These are phyloP conservation scores for Pleomassaria siparia DNA, from an alignment of 2,329 filamentous ascomycete genomes.

Conservation along the genomic window DNA sequence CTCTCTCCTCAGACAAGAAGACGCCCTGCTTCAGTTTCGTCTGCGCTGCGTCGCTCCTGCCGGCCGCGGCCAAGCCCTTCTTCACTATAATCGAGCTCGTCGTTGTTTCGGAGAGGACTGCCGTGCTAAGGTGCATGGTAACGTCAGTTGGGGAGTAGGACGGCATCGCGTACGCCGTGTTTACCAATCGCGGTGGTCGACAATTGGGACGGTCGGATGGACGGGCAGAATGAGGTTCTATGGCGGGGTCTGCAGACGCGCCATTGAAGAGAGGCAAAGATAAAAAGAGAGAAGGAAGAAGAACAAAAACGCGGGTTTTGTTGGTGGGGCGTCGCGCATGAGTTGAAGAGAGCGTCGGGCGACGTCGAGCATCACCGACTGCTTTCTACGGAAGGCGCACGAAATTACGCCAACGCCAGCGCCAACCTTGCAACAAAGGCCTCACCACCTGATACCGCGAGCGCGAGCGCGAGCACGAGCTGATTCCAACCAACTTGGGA, in stretches of 20 bases:
- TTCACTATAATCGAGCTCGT: conserved; percentile 23
- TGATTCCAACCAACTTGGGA: not conserved
- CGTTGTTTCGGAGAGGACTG: conserved; percentile 29
- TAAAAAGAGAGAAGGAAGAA: not conserved
- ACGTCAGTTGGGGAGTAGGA: conserved; percentile 32
- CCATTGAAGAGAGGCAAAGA: not conserved
- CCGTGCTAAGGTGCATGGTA: conserved; percentile 24
- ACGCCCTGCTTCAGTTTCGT: conserved; percentile 18
- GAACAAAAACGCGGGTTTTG: not conserved
- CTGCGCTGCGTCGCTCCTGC: conserved; percentile 22
- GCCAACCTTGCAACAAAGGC: too few species aligned
- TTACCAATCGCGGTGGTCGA: not conserved
- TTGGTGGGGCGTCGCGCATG: not conserved
- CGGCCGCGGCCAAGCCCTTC: conserved; percentile 24
- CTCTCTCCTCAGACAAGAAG: conserved; percentile 24
- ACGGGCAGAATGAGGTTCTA: not conserved
- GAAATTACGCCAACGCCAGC: not conserved
- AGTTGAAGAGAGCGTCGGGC: not conserved
- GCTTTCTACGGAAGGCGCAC: not conserved
- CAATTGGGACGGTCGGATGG: not conserved
- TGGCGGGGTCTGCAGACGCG: not conserved
- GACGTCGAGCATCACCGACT: conserved; percentile 1
- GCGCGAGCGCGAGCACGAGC: not conserved
- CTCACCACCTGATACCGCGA: too few species aligned
- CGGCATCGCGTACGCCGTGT: conserved; percentile 26